phyloP scores from a whole-genome alignment of 176 grass and related monocot species.

The Carex parvula region DNA sequence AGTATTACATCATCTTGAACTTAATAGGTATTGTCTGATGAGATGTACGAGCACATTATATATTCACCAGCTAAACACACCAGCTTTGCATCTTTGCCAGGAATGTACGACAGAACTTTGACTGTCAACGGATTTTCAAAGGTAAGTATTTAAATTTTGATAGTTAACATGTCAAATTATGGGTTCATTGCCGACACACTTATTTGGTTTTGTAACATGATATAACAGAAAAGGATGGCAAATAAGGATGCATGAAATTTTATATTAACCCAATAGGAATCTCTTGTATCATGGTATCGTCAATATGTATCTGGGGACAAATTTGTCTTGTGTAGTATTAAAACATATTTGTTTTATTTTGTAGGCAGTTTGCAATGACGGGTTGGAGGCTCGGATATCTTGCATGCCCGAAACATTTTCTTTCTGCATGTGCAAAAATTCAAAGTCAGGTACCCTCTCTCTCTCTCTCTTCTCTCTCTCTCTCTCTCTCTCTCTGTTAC shows the following conservation, averaged over 20 bases:
- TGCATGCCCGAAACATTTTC: conserved; percentile 77
- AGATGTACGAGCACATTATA: conserved; percentile 83
- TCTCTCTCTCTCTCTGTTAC: neutral
- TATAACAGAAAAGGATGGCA: neutral
- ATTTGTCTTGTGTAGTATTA: neutral
- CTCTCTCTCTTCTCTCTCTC: no score
- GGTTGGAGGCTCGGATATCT: conserved; percentile 95
- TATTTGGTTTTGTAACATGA: neutral
- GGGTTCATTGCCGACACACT: neutral
- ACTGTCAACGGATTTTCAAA: conserved; percentile 73
- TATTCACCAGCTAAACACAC: conserved; percentile 53
- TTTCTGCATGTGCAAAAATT: conserved; percentile 80
- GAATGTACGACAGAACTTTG: conserved; percentile 71
- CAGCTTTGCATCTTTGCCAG: conserved; percentile 64
- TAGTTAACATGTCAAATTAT: neutral
- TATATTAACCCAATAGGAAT: neutral
- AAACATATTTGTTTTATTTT: conserved; percentile 8
- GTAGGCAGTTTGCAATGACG: conserved; percentile 97
- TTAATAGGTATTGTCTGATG: conserved; percentile 79
- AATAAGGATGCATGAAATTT: neutral
- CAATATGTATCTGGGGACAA: neutral
- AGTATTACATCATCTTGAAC: neutral
- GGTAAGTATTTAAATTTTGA: conserved; percentile 32
- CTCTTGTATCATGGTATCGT: neutral
- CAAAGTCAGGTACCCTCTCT: conserved; percentile 77